These are phyloP conservation scores for Termitomyces sp. DNA, from an alignment of 768 basidiomycete species.

Conservation along the genomic window DNA sequence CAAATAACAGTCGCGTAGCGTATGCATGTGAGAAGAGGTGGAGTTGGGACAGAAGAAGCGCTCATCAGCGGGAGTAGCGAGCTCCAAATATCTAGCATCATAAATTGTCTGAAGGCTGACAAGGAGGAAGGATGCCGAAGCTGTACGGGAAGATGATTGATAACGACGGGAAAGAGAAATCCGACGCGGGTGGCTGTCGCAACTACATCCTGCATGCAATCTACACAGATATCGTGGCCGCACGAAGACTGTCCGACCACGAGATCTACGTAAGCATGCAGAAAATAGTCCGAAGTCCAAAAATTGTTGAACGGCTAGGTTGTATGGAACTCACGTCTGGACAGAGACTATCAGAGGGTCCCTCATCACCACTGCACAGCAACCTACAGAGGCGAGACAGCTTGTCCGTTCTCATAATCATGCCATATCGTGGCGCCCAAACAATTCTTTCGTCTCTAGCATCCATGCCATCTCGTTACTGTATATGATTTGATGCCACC, in stretches of 20 bases:
- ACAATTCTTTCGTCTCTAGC: background rate
- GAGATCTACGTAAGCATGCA: slow-evolving; percentile 13
- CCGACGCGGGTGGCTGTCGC: slow-evolving; percentile 44
- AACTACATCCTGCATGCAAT: slow-evolving; percentile 38
- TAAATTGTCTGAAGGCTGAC: slow-evolving; percentile 25
- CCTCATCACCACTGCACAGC: background rate
- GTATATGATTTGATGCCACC: background rate
- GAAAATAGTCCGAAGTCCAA: slow-evolving; percentile 10
- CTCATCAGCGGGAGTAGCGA: slow-evolving; percentile 31
- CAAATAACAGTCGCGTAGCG: slow-evolving; percentile 38
- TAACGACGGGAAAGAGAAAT: slow-evolving; percentile 47
- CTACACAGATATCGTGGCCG: slow-evolving; percentile 40
- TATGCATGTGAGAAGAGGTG: slow-evolving; percentile 34
- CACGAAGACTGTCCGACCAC: slow-evolving; percentile 28
- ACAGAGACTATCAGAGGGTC: background rate
- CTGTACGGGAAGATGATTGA: slow-evolving; percentile 27
- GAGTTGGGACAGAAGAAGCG: slow-evolving; percentile 49
- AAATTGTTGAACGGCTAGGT: slow-evolving; percentile 1
- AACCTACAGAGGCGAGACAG: background rate
- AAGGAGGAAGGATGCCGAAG: slow-evolving; percentile 26
- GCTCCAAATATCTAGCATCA: slow-evolving; percentile 42
- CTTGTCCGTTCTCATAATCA: background rate
- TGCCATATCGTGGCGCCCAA: background rate
- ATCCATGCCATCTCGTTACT: background rate
- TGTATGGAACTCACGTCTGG: background rate